Evolutionary conservation across 2,329 filamentous ascomycete genomes (phyloP).

Genomic region (Stachybotrys elegans): DNA sequence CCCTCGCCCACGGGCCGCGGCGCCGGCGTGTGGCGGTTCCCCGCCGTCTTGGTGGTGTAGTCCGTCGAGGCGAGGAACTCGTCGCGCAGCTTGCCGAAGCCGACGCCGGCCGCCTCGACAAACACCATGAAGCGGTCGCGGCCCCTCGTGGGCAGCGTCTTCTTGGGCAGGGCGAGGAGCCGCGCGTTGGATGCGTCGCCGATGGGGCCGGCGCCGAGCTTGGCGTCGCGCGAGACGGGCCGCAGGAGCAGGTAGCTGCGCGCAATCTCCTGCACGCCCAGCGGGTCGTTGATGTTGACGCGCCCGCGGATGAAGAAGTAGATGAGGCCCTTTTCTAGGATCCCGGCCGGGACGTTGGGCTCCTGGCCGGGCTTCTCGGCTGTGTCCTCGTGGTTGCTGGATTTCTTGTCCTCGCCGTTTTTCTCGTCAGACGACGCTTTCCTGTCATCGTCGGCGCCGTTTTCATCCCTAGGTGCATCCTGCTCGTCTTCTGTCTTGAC

Average conservation of each 20-base stretch:
- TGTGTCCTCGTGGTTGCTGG: constrained; percentile 8
- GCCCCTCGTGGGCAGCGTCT: constrained; percentile 66
- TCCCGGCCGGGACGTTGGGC: constrained; percentile 36
- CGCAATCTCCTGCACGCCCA: constrained; percentile 65
- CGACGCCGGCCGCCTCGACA: constrained; percentile 67
- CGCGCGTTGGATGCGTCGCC: constrained; percentile 57
- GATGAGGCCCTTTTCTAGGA: constrained; percentile 83
- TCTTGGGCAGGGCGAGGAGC: constrained; percentile 77
- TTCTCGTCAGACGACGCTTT: too few species aligned
- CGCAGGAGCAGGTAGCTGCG: constrained; percentile 76
- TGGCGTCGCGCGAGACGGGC: constrained; percentile 63
- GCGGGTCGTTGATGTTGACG: constrained; percentile 66
- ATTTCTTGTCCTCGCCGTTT: constrained; percentile 7
- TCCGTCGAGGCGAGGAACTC: constrained; percentile 62
- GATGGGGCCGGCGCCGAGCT: constrained; percentile 46
- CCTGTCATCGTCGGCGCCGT: not conserved
- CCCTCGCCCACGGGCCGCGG: constrained; percentile 78
- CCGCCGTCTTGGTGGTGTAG: constrained; percentile 72
- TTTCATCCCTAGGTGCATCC: not conserved
- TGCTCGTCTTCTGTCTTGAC: constrained; percentile 4
- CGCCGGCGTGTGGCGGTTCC: constrained; percentile 62
- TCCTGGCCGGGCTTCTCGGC: constrained; percentile 17
- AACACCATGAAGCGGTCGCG: constrained; percentile 74
- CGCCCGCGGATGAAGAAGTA: constrained; percentile 86
- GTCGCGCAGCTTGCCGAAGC: constrained; percentile 66